Conservation (phyloP, 2,329 filamentous ascomycete genomes). For the Fusarium humuli region DNA sequence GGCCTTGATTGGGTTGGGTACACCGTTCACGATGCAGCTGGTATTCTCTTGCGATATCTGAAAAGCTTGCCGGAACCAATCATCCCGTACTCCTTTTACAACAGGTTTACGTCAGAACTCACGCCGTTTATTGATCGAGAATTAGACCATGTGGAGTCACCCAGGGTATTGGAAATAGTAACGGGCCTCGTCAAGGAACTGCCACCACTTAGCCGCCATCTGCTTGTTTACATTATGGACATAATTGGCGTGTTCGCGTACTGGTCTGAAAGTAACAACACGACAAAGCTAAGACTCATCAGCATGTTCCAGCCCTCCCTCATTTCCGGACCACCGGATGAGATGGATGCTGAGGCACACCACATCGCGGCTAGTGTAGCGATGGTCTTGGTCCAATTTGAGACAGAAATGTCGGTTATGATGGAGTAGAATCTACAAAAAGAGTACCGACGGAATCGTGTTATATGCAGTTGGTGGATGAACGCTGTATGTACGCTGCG, state of each 20-base stretch:
- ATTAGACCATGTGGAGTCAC: background rate
- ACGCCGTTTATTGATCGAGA: background rate
- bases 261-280: background rate
- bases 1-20: background rate
- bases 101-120: background rate
- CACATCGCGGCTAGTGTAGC: background rate
- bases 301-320: background rate
- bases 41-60: slow-evolving; percentile 7
- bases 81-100: background rate
- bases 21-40: slow-evolving; percentile 4
- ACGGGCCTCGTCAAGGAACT: background rate
- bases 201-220: background rate
- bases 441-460: background rate
- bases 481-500: background rate
- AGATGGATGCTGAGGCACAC: background rate
- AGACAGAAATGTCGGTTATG: background rate
- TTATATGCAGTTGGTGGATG: background rate
- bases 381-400: background rate
- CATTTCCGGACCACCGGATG: background rate
- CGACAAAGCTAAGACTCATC: background rate
- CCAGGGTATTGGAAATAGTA: background rate
- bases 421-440: background rate
- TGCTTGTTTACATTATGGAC: background rate
- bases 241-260: background rate
- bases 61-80: slow-evolving; percentile 7